Evolutionary conservation across 345 rosid species (phyloP), one percentile per base, ranked within the genome.

Genomic region (Brassica juncea): DNA sequence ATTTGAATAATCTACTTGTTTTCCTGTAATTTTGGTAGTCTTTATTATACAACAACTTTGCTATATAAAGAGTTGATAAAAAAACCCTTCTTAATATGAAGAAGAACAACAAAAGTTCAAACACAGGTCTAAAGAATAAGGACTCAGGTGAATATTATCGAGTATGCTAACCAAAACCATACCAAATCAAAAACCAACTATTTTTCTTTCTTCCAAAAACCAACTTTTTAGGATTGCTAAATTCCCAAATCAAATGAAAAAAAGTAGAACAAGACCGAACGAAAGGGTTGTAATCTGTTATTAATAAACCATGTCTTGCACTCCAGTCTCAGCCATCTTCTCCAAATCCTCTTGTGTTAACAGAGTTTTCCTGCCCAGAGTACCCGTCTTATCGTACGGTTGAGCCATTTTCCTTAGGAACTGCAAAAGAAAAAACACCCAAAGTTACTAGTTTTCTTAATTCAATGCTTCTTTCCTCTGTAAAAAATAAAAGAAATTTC

Each of bases 391-490:
- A 65, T 93, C 98, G 80, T 90, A 90, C 9, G 99, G 98, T 74
- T 95, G 99, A 67, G 97, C 99, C 99, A 95, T 95, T 86, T 90
- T 95, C 68, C 97, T 83, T 11, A 93, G 90, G 74, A 91, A 95
- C 98, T 93, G 89, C 82, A 81, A 9, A 23, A 68, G 5, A 31
- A 30, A 73, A 57, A 21, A 4, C 9, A 31, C n/a, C 66, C 71
- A 42, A 70, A 65, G 54, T 69, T 75, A 10, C 8, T 34, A 35
- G 11, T 21, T 30, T 10, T 19, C 67, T 31, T 15, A 25, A 55
- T 30, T 15, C 19, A 25, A 55, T 19, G 35, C 55, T 80, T 42
- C 8, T 19, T 19, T 19, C 19, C 19, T 19, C 0, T 19, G 19
- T 19, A 19, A 19, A 19, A 32, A 2, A 4, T 0, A 1, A 68